Conservation (phyloP, 805 yeast genomes). For the Starmerella powellii region DNA sequence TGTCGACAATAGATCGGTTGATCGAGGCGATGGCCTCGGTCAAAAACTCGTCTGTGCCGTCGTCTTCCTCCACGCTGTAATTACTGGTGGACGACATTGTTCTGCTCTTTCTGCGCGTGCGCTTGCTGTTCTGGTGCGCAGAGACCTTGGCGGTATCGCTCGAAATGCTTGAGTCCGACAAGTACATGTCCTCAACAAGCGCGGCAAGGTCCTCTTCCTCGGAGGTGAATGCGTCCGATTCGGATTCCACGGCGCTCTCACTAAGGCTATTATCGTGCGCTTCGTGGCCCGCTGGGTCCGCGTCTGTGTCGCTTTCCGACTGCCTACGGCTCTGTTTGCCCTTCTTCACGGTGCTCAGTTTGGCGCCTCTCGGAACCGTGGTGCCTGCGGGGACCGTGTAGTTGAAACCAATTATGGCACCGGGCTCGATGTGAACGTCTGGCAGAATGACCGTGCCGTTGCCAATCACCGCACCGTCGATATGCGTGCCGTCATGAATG, state of each 20-base stretch:
- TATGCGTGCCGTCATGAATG: constrained; percentile 50
- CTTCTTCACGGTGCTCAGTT: constrained; percentile 5
- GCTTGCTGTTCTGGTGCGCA: constrained; percentile 1
- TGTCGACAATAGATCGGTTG: constrained; percentile 79
- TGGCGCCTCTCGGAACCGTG: constrained; percentile 22
- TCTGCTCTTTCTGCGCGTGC: constrained; percentile 19
- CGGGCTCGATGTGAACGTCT: constrained; percentile 46
- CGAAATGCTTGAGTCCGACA: constrained; percentile 28
- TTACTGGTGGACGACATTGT: constrained; percentile 24
- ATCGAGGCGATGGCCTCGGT: constrained; percentile 90
- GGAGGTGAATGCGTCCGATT: constrained; percentile 10
- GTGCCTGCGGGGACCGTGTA: constrained; percentile 51
- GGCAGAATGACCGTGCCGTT: constrained; percentile 44
- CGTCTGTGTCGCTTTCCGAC: constrained; percentile 9
- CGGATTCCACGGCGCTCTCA: constrained; percentile 13
- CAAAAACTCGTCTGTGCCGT: constrained; percentile 65
- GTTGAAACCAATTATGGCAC: constrained; percentile 65
- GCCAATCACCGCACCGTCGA: constrained; percentile 63
- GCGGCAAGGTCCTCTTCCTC: constrained; percentile 20
- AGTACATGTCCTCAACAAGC: constrained; percentile 24
- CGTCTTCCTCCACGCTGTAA: constrained; percentile 39
- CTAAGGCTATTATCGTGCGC: constrained; percentile 11
- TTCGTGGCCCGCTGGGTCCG: constrained; percentile 26
- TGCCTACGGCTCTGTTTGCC: too few relatives aligned
- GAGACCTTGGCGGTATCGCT: constrained; percentile 14